A percentile compares a stretch with the other conserved stretches of the same genome.
Evolutionary conservation across 306 rosid species (phyloP).

Genomic region (Heteromeles arbutifolia): DNA sequence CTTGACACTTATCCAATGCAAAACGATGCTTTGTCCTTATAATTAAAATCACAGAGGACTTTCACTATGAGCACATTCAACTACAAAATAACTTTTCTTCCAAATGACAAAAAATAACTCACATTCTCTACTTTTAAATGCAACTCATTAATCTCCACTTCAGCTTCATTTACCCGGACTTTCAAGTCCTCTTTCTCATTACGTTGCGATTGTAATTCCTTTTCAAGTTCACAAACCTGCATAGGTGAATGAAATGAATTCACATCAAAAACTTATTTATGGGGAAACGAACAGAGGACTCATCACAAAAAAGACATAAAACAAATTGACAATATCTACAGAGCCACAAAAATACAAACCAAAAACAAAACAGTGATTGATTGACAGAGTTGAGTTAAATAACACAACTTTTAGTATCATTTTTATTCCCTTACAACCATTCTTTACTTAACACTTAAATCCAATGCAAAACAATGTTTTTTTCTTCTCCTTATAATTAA

Average conservation of each 20-base stretch:
- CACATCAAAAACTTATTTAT: background rate
- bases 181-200: no score
- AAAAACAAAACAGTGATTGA: background rate
- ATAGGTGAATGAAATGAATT: background rate
- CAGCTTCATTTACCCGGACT: no score
- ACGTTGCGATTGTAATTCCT: no score
- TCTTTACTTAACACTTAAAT: background rate
- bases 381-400: background rate
- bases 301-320: background rate
- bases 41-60: no score
- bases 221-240: no score
- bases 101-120: no score
- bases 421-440: background rate
- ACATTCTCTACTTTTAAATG: no score
- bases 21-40: no score
- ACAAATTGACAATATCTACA: background rate
- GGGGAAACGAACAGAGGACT: background rate
- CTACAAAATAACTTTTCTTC: no score
- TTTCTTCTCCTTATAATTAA: background rate
- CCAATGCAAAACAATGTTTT: constrained; percentile 4
- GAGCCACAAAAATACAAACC: background rate
- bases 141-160: no score
- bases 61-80: no score
- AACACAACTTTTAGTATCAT: background rate
- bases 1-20: no score